Base-by-base conservation (phyloP, 2,329 filamentous ascomycete species). In the Acarospora socialis region DNA sequence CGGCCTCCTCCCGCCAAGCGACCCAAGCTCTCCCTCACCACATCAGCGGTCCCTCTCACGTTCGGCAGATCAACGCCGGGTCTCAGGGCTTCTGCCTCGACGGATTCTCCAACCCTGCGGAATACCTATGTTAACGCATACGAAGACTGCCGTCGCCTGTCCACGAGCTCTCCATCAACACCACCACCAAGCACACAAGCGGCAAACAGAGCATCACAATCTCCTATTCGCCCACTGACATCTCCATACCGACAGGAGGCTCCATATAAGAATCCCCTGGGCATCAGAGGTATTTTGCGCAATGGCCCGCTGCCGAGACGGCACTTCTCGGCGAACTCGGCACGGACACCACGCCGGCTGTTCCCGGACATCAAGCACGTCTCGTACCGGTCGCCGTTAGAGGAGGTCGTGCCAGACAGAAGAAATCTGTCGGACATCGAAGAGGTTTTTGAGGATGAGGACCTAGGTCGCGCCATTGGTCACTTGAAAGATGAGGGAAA, bases 71-170 rank as follows among this genome's bases (percentile, higher is more conserved):
- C 60, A 57, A 53, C 15, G 64, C 62, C 33, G 51, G 73, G 53
- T 69, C 14, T 65, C 64, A 30, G 57, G 20, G 18, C 36, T 20
- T 18, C 66, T n/a, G 46, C 40, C 4, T 36, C 53, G 5, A 50
- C 53, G 2, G 60, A 64, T 18, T 74, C 72, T 5, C 72, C 72
- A 7, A 76, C 71, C 2, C 55, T 63, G 24, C 60, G 66, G 44
- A 76, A 75, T 50, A 76, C 71, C 31, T 72, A 73, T 46, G 63
- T 57, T 43, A 76, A 76, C 52, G 64, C 67, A 30, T 72, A 70
- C 43, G 62, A 26, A 40, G 38, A 37, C 61, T 33, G 41, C 54
- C 24, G 53, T 53, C 36, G 52, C 57, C 32, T 50, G 55, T 13
- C 45, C 51, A 9, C 36, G 49, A 24, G 35, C 9, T 59, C 53